Percentiles rank a stretch among this genome's conserved stretches.
phyloP scores from a whole-genome alignment of 192 early-diverging fungal species.

The Helicostylum pulchrum region DNA sequence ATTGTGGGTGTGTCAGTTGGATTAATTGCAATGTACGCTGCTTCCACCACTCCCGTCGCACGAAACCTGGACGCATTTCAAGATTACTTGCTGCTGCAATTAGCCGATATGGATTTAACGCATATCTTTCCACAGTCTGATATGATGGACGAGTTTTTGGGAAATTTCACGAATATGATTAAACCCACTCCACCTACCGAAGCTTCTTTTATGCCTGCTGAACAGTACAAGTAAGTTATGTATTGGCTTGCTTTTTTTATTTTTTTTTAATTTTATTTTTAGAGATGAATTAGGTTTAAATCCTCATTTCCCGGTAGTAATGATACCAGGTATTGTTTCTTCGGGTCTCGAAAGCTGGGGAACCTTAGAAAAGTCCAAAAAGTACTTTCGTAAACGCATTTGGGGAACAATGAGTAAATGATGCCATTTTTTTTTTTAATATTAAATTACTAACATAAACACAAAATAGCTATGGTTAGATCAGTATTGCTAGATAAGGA shows the following conservation, averaged over 20 bases:
- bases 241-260: neutral
- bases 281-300: conserved; percentile 39
- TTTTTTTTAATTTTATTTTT: neutral
- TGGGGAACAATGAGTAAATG: conserved; percentile 73
- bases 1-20: conserved; percentile 23
- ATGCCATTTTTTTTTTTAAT: neutral
- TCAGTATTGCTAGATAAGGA: conserved; percentile 83
- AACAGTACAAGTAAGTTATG: conserved; percentile 18
- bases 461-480: conserved; percentile 66
- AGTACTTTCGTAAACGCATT: conserved; percentile 84
- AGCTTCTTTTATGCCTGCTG: conserved; percentile 46
- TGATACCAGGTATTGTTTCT: conserved; percentile 90
- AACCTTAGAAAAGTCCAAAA: conserved; percentile 68
- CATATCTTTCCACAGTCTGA: conserved; percentile 62
- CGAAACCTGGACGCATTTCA: conserved; percentile 30
- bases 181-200: conserved; percentile 43
- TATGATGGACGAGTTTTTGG: conserved; percentile 65
- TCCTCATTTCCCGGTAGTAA: conserved; percentile 59
- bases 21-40: conserved; percentile 22
- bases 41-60: conserved; percentile 40
- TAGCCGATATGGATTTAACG: conserved; percentile 64
- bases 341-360: conserved; percentile 90
- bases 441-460: neutral
- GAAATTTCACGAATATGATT: conserved; percentile 56
- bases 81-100: conserved; percentile 39